Evolutionary conservation across 345 rosid species (phyloP).

Genomic region (Sonneratia caseolaris): DNA sequence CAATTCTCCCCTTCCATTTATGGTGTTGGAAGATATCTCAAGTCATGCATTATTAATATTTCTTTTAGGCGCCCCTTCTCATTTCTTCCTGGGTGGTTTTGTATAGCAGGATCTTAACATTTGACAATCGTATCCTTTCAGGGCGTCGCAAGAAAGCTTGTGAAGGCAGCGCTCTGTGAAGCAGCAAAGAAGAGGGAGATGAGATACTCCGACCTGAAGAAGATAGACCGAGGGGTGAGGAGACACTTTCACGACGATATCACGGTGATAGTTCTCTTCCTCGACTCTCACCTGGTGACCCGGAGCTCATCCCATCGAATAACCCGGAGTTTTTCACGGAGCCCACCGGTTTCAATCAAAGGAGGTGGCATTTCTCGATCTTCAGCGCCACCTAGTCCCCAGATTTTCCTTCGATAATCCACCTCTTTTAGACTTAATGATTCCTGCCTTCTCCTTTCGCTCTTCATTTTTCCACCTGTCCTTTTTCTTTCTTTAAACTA

Average conservation of each 20-base stretch:
- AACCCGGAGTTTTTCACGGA: slow-evolving; percentile 29
- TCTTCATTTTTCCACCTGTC: too few relatives aligned
- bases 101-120: too few relatives aligned
- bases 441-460: too few relatives aligned
- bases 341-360: slow-evolving; percentile 47
- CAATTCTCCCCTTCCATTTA: too few relatives aligned
- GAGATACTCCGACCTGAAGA: slow-evolving; percentile 91
- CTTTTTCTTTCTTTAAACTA: too few relatives aligned
- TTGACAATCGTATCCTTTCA: slow-evolving; percentile 8
- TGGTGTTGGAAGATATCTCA: too few relatives aligned
- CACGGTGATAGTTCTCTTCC: slow-evolving; percentile 73
- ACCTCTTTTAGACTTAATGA: too few relatives aligned
- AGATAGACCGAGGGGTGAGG: slow-evolving; percentile 86
- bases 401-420: too few relatives aligned
- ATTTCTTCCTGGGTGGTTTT: too few relatives aligned
- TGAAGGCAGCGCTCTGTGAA: slow-evolving; percentile 66
- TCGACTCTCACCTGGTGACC: slow-evolving; percentile 47
- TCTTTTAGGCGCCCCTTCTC: background rate
- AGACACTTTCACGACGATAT: slow-evolving; percentile 98
- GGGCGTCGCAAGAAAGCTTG: slow-evolving; percentile 75
- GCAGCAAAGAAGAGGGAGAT: slow-evolving; percentile 95
- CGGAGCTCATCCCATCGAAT: slow-evolving; percentile 36
- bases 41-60: too few relatives aligned
- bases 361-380: too few relatives aligned
- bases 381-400: too few relatives aligned